A percentile compares a stretch with the other conserved stretches of the same genome.
These are phyloP conservation scores for Solanum piurae DNA, from an alignment of 257 asterid genomes.

Conservation along the genomic window DNA sequence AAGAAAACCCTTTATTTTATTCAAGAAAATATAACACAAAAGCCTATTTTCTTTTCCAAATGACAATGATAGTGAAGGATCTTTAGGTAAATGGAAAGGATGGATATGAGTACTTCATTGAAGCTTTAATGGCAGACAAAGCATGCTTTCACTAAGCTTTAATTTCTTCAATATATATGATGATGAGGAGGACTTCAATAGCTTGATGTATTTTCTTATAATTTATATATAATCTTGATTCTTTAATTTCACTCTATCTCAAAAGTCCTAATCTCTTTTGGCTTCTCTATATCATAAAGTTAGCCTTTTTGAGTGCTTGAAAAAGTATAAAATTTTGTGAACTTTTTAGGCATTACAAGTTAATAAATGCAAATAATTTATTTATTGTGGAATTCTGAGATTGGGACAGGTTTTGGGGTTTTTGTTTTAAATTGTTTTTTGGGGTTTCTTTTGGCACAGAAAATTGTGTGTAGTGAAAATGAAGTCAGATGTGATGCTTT, in stretches of 20 bases:
- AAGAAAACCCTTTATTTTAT: constrained; percentile 6
- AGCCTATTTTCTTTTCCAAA: constrained; percentile 6
- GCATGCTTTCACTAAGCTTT: constrained; percentile 47
- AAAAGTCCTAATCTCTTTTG: not conserved
- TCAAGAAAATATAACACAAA: not conserved
- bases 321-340: constrained; percentile 17
- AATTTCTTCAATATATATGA: not conserved
- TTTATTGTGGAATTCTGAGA: constrained; percentile 27
- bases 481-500: not conserved
- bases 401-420: constrained; percentile 18
- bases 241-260: constrained; percentile 21
- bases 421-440: not conserved
- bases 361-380: constrained; percentile 18
- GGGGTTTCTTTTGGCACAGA: constrained; percentile 27
- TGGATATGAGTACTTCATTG: constrained; percentile 30
- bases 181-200: not conserved
- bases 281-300: constrained; percentile 22
- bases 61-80: constrained; percentile 20
- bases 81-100: constrained; percentile 21
- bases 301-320: constrained; percentile 46
- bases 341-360: constrained; percentile 23
- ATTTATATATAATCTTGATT: constrained; percentile 34
- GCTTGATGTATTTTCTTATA: constrained; percentile 7
- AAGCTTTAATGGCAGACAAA: constrained; percentile 90
- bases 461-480: not conserved